Evolutionary conservation across 129 eudicot genomes (phyloP).

Genomic region (Pulicaria dysenterica): DNA sequence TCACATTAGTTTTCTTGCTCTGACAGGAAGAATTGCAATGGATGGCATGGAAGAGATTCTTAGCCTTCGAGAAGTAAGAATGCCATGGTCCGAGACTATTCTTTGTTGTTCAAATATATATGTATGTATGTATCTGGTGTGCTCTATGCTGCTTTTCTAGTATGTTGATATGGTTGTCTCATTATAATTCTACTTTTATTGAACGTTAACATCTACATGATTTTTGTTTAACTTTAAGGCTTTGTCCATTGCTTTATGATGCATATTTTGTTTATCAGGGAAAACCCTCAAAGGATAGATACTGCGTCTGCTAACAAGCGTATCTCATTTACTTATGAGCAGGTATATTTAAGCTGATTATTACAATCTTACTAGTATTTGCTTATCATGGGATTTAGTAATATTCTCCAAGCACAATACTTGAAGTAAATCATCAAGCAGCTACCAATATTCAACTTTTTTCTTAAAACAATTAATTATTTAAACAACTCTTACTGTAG

Average conservation of each 20-base stretch:
- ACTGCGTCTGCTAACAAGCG: slow-evolving; percentile 76
- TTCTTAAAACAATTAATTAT: neutral
- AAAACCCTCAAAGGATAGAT: slow-evolving; percentile 96
- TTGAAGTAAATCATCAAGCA: too few species aligned
- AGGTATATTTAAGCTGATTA: slow-evolving; percentile 48
- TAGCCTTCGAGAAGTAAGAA: slow-evolving; percentile 90
- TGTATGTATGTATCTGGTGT: slow-evolving; percentile 9
- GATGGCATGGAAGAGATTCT: slow-evolving; percentile 87
- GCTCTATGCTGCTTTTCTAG: neutral
- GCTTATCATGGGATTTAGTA: slow-evolving; percentile 8
- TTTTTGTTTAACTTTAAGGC: neutral
- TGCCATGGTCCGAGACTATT: neutral
- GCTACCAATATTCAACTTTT: neutral
- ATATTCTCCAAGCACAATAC: slow-evolving; percentile 1
- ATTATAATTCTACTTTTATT: neutral
- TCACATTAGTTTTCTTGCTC: slow-evolving; percentile 29
- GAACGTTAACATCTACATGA: slow-evolving; percentile 2
- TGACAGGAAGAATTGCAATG: slow-evolving; percentile 93
- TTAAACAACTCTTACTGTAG: neutral
- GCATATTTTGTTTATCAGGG: slow-evolving; percentile 53
- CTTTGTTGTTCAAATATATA: neutral
- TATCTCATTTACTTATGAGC: slow-evolving; percentile 88
- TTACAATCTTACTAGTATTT: slow-evolving; percentile 10
- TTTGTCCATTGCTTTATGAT: slow-evolving; percentile 4
- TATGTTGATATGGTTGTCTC: slow-evolving; percentile 2